phyloP scores from a whole-genome alignment of 805 yeast species.

The Candida sonorensis region DNA sequence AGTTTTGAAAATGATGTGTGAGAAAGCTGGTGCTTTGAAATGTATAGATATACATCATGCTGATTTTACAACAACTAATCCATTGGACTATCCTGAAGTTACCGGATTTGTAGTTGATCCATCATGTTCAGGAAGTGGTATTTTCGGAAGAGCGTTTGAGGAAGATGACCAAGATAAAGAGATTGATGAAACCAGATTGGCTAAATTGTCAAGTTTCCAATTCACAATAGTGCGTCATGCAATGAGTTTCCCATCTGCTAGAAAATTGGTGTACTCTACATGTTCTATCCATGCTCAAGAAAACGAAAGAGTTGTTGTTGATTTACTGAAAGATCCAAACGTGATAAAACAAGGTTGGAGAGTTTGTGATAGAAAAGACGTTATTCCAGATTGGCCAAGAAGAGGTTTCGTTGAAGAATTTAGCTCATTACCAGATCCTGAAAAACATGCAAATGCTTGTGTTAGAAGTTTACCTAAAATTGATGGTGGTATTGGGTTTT shows the following conservation, averaged over 20 bases:
- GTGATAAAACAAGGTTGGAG: constrained; percentile 70
- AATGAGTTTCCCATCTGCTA: constrained; percentile 67
- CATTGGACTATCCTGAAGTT: constrained; percentile 54
- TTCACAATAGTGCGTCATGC: constrained; percentile 86
- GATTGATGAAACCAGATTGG: constrained; percentile 47
- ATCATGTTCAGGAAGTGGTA: constrained; percentile 96
- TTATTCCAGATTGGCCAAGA: constrained; percentile 79
- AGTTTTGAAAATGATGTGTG: constrained; percentile 69
- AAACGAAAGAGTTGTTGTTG: constrained; percentile 86
- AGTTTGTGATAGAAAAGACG: constrained; percentile 51
- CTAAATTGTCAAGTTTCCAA: constrained; percentile 79
- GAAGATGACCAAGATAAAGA: constrained; percentile 40
- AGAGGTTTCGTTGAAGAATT: constrained; percentile 77
- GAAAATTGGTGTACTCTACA: constrained; percentile 83
- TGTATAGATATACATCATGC: constrained; percentile 37
- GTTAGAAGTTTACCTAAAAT: constrained; percentile 76
- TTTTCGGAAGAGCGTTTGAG: constrained; percentile 78
- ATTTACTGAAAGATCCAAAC: constrained; percentile 60
- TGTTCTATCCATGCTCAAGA: constrained; percentile 94
- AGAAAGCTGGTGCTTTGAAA: constrained; percentile 57
- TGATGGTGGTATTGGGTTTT: constrained; percentile 99
- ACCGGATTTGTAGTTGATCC: constrained; percentile 91
- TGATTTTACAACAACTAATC: constrained; percentile 59
- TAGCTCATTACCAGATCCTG: constrained; percentile 38
- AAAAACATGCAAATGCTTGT: constrained; percentile 73